Conservation (phyloP, 768 basidiomycete genomes). For the Boletellus ananas region DNA sequence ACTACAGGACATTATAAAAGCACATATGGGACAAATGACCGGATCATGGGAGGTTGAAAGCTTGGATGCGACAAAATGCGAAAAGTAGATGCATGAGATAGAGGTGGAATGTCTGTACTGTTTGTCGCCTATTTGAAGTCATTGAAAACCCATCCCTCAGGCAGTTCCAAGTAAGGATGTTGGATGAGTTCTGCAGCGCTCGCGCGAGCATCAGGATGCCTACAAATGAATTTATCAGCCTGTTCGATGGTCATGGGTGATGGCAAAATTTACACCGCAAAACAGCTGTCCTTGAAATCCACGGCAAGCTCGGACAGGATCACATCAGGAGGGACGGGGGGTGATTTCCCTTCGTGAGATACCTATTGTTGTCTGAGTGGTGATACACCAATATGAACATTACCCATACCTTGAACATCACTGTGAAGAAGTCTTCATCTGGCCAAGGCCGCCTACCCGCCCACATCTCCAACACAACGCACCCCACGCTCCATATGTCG, state of each 20-base stretch:
- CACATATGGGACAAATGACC: constrained; percentile 30
- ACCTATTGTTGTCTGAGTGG: constrained; percentile 46
- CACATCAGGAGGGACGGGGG: constrained; percentile 86
- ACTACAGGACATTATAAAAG: constrained; percentile 33
- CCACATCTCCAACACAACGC: constrained; percentile 99
- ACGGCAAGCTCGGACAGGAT: constrained; percentile 69
- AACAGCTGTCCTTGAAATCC: constrained; percentile 86
- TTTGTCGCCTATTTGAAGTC: constrained; percentile 36
- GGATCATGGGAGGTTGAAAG: constrained; percentile 12
- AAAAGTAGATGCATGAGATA: constrained; percentile 28
- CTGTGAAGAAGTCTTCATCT: constrained; percentile 83
- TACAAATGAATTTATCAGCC: constrained; percentile 26
- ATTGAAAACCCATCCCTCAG: constrained; percentile 72
- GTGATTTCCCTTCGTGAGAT: constrained; percentile 78
- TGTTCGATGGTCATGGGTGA: neutral
- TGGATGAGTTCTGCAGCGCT: constrained; percentile 71
- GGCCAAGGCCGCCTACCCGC: constrained; percentile 94
- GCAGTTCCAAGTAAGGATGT: constrained; percentile 74
- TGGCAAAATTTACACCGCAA: constrained; percentile 67
- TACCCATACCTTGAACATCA: constrained; percentile 82
- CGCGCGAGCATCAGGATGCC: constrained; percentile 82
- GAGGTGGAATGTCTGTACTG: constrained; percentile 8
- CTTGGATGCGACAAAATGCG: constrained; percentile 22
- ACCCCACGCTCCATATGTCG: constrained; percentile 98
- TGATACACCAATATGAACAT: neutral